Conservation (phyloP, 2,329 filamentous ascomycete species). For the Nemania sp. region DNA sequence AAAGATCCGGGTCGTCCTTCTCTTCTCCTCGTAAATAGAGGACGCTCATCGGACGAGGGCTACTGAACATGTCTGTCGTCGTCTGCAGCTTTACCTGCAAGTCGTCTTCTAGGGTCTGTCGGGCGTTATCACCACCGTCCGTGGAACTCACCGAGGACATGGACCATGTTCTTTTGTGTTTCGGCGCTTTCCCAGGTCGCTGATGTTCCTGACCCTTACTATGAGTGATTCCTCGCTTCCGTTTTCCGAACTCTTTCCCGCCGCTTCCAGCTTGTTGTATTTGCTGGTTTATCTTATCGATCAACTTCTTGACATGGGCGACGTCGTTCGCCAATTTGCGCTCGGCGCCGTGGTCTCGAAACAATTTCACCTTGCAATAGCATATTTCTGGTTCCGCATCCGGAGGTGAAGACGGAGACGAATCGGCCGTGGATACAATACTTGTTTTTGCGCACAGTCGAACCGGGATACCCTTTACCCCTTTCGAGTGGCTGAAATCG, state of each 20-base stretch:
- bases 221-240: constrained; percentile 57
- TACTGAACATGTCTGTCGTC: constrained; percentile 86
- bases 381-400: constrained; percentile 77
- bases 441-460: constrained; percentile 90
- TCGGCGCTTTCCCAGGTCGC: constrained; percentile 78
- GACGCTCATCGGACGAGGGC: constrained; percentile 76
- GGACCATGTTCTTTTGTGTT: constrained; percentile 94
- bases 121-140: constrained; percentile 45
- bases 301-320: constrained; percentile 92
- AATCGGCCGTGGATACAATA: constrained; percentile 55
- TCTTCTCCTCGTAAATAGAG: constrained; percentile 78
- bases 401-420: constrained; percentile 50
- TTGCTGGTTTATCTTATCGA: constrained; percentile 94
- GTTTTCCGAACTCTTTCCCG: constrained; percentile 67
- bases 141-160: constrained; percentile 78
- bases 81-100: constrained; percentile 76
- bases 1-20: constrained; percentile 75
- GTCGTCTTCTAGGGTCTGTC: constrained; percentile 70
- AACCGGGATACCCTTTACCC: constrained; percentile 96
- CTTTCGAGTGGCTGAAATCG: constrained; percentile 98
- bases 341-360: constrained; percentile 93
- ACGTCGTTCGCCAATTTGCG: constrained; percentile 94
- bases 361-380: constrained; percentile 96
- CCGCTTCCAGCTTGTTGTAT: constrained; percentile 76
- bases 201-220: constrained; percentile 53